Base-by-base conservation (phyloP, 140 eudicot species). In the Cichorium intybus region DNA sequence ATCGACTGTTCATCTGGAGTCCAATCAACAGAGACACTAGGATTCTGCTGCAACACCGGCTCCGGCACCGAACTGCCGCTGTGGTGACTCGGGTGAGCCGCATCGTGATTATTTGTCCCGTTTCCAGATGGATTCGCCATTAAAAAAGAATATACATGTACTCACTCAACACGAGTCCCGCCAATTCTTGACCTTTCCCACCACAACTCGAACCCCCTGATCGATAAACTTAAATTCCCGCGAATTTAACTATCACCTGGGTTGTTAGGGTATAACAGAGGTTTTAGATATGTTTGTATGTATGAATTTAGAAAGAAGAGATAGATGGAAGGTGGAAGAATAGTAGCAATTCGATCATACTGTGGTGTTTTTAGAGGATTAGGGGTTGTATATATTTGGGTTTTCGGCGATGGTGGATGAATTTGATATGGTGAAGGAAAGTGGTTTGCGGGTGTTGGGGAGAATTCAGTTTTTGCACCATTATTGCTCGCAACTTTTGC, bases 1-100 rank as follows among this genome's bases (percentile, higher is more conserved):
- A 80, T 47, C 1, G 79, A 41, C 66, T 86, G 85, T 55, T 86
- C 95, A n/a, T 86, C 95, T 0, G 77, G 75, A 18, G 90, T 80
- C 95, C 95, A 86, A 60, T 86, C 95, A 47, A 71, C 62, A 7
- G 89, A 81, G 28, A 78, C 79, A 28, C 86, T 73, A 17, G 76
- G 74, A 55, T 69, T 77, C 29, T 78, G 77, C 77, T 74, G 79
- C 39, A 74, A 74, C 24, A 53, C 68, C 26, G 77, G 77, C 24
- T 74, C 80, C 65, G 68, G 27, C 75, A 67, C 70, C 64, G 63
- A 60, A 26, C 53, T 41, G 23, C 72, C 58, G 21, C 74, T 68
- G 15, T 66, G 69, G 17, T 65, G 66, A 41, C 62, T 52, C 11
- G 55, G 54, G 20, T 67, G 73, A 58, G 50, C 80, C 63, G 69